Evolutionary conservation across 1,284 basidiomycete genomes (phyloP).

Genomic region (Cryptococcus amylolentus): DNA sequence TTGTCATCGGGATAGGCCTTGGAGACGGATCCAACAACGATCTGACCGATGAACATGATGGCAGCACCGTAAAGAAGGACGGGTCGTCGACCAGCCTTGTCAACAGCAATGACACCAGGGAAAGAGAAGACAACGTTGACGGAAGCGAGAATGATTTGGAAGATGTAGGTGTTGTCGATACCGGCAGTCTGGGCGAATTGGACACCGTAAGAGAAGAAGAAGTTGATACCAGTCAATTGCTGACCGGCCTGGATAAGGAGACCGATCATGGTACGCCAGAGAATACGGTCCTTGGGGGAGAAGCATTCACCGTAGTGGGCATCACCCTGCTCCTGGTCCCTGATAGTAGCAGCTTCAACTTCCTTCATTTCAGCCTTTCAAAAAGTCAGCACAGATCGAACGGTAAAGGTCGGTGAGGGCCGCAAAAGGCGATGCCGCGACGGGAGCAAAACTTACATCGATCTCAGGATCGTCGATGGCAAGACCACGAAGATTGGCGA

Average conservation of each 20-base stretch:
- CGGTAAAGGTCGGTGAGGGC: too few relatives aligned
- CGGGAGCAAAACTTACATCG: constrained; percentile 20
- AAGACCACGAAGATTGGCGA: constrained; percentile 49
- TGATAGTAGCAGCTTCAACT: constrained; percentile 39
- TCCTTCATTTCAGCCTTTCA: constrained; percentile 43
- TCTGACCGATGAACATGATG: constrained; percentile 51
- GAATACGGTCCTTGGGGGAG: constrained; percentile 48
- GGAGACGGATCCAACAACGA: constrained; percentile 51
- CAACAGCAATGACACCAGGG: constrained; percentile 48
- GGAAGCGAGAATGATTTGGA: constrained; percentile 52
- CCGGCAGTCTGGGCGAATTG: constrained; percentile 49
- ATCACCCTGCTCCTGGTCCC: constrained; percentile 41
- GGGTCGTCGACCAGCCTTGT: constrained; percentile 51
- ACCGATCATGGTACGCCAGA: constrained; percentile 49
- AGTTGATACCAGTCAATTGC: constrained; percentile 50
- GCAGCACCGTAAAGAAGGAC: constrained; percentile 51
- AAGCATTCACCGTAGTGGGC: constrained; percentile 48
- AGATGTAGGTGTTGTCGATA: constrained; percentile 48
- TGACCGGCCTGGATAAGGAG: constrained; percentile 48
- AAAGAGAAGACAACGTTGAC: constrained; percentile 49
- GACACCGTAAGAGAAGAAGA: constrained; percentile 46
- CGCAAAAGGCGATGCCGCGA: not conserved
- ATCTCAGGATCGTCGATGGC: constrained; percentile 41
- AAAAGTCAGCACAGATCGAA: not conserved
- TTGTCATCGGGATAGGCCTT: constrained; percentile 32